A percentile compares a stretch with the other conserved stretches of the same genome.
These are phyloP conservation scores for Colletotrichum incanum DNA, from an alignment of 2,329 filamentous ascomycete species.

Conservation along the genomic window DNA sequence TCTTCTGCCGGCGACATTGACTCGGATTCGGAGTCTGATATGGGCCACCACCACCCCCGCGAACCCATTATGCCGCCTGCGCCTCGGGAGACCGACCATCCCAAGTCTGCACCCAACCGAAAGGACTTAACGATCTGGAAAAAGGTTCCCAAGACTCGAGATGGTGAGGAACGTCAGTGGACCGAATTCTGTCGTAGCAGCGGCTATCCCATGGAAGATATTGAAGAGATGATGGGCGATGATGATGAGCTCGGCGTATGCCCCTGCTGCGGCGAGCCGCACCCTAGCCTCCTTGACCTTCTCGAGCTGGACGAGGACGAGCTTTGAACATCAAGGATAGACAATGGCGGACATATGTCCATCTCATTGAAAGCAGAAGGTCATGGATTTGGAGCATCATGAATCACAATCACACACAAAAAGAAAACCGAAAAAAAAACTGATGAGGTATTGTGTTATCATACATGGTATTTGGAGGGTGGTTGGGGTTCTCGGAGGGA, in stretches of 20 bases:
- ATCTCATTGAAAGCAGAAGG: not conserved
- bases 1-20: constrained; percentile 45
- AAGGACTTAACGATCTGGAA: constrained; percentile 67
- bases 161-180: constrained; percentile 62
- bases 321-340: not conserved
- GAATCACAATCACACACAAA: not conserved
- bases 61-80: constrained; percentile 56
- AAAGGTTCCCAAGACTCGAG: constrained; percentile 60
- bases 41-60: constrained; percentile 50
- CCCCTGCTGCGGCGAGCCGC: constrained; percentile 58
- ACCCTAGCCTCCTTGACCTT: constrained; percentile 53
- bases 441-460: not conserved
- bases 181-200: constrained; percentile 61
- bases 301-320: constrained; percentile 48
- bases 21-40: constrained; percentile 47
- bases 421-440: no score
- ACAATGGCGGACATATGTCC: not conserved
- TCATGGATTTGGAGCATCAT: not conserved
- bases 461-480: constrained; percentile 6
- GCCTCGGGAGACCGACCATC: constrained; percentile 60
- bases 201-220: constrained; percentile 50
- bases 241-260: constrained; percentile 52
- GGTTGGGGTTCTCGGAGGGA: constrained; percentile 9
- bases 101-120: constrained; percentile 53
- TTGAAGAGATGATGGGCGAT: constrained; percentile 54